Percentiles rank a stretch among this genome's conserved stretches.
Evolutionary conservation across 2,329 filamentous ascomycete genomes (phyloP).

Genomic region (Xylariaceae sp.): DNA sequence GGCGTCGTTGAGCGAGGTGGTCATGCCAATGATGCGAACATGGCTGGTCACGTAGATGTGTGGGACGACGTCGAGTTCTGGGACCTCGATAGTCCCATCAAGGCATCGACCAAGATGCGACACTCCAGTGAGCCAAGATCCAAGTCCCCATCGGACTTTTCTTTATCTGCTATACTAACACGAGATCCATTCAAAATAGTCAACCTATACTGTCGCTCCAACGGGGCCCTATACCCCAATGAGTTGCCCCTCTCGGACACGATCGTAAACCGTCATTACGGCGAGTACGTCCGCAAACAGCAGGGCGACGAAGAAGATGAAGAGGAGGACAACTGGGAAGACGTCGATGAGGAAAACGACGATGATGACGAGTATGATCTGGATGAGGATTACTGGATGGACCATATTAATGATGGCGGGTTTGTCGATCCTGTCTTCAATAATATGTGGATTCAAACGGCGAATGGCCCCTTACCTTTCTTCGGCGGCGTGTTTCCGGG

Average conservation of each 20-base stretch:
- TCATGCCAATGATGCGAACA: conserved; percentile 7
- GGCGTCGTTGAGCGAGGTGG: conserved; percentile 22
- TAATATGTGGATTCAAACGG: too few relatives aligned
- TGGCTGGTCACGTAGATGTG: neutral
- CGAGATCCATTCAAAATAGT: too few relatives aligned
- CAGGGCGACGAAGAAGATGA: conserved; percentile 3
- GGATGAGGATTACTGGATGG: too few relatives aligned
- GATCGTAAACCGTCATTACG: conserved; percentile 13
- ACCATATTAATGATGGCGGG: too few relatives aligned
- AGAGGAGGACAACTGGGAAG: conserved; percentile 10
- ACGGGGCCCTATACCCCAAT: conserved; percentile 16
- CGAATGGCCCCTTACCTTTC: too few relatives aligned
- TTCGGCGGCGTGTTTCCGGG: too few relatives aligned
- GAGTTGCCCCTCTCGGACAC: conserved; percentile 13
- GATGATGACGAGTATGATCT: neutral
- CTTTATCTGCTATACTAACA: too few relatives aligned
- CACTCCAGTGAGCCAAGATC: too few relatives aligned
- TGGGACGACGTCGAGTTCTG: conserved; percentile 15
- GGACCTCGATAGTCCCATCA: conserved; percentile 17
- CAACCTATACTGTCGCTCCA: conserved; percentile 19
- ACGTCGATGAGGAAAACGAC: conserved; percentile 11
- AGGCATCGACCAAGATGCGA: conserved; percentile 9
- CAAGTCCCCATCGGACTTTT: too few relatives aligned
- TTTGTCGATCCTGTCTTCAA: too few relatives aligned
- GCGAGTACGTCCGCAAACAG: conserved; percentile 13